A percentile compares a stretch with the other conserved stretches of the same genome.
phyloP scores from a whole-genome alignment of 345 rosid species.

The Rhodamnia rubescens region DNA sequence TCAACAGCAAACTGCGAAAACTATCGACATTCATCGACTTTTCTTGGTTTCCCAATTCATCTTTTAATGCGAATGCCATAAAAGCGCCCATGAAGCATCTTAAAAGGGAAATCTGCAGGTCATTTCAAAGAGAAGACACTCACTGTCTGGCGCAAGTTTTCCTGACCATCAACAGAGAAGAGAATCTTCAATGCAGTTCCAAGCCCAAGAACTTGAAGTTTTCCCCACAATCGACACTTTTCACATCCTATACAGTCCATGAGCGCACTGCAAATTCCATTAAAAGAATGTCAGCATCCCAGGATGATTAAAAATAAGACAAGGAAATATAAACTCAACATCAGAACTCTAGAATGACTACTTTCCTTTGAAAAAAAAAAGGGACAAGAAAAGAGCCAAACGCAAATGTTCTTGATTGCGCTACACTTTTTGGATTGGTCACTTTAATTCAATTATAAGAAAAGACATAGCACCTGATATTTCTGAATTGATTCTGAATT shows the following conservation, averaged over 20 bases:
- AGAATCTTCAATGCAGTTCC: constrained; percentile 92
- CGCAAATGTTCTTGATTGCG: neutral
- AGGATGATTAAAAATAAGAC: neutral
- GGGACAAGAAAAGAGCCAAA: neutral
- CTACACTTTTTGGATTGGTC: neutral
- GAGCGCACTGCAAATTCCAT: constrained; percentile 55
- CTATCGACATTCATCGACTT: neutral
- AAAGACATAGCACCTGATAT: constrained; percentile 51
- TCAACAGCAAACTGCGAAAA: neutral
- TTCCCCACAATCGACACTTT: constrained; percentile 97
- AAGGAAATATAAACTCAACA: neutral
- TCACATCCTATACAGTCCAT: constrained; percentile 99
- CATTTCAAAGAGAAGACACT: constrained; percentile 13
- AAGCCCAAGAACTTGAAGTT: constrained; percentile 93
- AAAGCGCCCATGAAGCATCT: neutral
- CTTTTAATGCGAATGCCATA: neutral
- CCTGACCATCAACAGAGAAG: constrained; percentile 66
- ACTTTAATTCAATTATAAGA: neutral
- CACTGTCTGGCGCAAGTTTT: constrained; percentile 35
- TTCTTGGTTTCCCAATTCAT: neutral
- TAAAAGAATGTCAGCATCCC: neutral
- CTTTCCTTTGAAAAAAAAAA: neutral
- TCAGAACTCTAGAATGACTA: neutral
- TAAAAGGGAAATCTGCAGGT: neutral
- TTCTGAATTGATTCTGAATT: constrained; percentile 79